These are phyloP conservation scores for Crucihimalaya himalaica DNA, from an alignment of 345 rosid species.

Conservation along the genomic window DNA sequence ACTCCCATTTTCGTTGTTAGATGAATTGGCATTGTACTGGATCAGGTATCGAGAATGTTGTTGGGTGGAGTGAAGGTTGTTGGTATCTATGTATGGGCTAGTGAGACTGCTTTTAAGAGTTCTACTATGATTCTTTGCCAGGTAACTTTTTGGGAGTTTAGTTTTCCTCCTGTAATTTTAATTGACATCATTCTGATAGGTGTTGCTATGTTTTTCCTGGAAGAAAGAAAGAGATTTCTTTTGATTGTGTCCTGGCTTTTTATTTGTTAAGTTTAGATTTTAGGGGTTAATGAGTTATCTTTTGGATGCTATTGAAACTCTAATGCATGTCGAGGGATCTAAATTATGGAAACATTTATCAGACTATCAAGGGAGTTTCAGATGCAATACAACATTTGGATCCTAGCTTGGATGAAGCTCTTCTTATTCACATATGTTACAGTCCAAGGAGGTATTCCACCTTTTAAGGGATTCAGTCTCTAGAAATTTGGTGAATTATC, in stretches of 20 bases:
- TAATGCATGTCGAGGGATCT: constrained; percentile 9
- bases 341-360: not conserved
- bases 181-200: not conserved
- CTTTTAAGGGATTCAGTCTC: not conserved
- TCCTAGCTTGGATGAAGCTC: constrained; percentile 55
- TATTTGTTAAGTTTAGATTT: not conserved
- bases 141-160: constrained; percentile 42
- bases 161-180: not conserved
- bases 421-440: constrained; percentile 79
- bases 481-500: not conserved
- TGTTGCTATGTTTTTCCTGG: not conserved
- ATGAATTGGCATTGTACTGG: constrained; percentile 13
- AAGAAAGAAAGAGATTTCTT: not conserved
- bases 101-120: constrained; percentile 74
- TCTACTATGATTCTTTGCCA: constrained; percentile 70
- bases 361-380: constrained; percentile 73
- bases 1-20: not conserved
- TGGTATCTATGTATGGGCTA: constrained; percentile 91
- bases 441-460: constrained; percentile 82
- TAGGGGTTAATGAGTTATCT: not conserved
- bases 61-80: constrained; percentile 84
- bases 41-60: constrained; percentile 84
- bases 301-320: constrained; percentile 5
- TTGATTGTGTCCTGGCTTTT: not conserved
- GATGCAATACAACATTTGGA: constrained; percentile 61